A percentile compares a stretch with the other conserved stretches of the same genome.
These are phyloP conservation scores for Blumeriella jaapii DNA, from an alignment of 2,329 filamentous ascomycete genomes.

Conservation along the genomic window DNA sequence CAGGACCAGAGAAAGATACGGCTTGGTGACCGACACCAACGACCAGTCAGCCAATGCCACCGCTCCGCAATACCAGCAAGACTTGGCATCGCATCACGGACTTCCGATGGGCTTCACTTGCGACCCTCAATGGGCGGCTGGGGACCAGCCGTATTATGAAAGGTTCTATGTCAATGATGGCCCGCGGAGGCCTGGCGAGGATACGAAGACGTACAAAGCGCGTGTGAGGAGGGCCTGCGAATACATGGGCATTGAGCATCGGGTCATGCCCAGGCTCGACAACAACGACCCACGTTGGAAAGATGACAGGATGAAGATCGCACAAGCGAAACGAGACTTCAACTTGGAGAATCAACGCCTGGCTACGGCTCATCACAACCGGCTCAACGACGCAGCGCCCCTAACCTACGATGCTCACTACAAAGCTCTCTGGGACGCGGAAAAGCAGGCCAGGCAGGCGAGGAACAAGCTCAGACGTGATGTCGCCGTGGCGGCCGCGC, in stretches of 20 bases:
- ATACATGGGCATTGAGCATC: constrained; percentile 4
- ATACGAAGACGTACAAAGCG: neutral
- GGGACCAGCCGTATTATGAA: neutral
- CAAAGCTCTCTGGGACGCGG: too few relatives aligned
- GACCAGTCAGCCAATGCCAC: too few relatives aligned
- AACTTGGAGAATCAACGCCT: too few relatives aligned
- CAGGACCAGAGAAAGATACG: too few relatives aligned
- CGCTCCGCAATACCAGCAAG: neutral
- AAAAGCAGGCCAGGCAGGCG: too few relatives aligned
- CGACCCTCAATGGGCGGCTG: neutral
- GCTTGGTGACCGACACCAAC: too few relatives aligned
- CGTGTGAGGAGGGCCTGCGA: neutral
- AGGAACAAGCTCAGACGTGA: neutral
- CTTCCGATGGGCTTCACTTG: neutral
- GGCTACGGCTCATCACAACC: too few relatives aligned
- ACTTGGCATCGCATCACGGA: neutral
- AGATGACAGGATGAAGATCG: too few relatives aligned
- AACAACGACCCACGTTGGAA: too few relatives aligned
- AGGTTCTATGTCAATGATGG: constrained; percentile 5
- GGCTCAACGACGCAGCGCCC: too few relatives aligned
- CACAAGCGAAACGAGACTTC: too few relatives aligned
- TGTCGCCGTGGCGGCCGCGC: neutral
- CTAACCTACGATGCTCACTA: too few relatives aligned
- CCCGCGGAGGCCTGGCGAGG: neutral
- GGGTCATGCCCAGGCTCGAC: neutral